These are phyloP conservation scores for Exserohilum rostratum DNA, from an alignment of 2,329 filamentous ascomycete species.

Conservation along the genomic window DNA sequence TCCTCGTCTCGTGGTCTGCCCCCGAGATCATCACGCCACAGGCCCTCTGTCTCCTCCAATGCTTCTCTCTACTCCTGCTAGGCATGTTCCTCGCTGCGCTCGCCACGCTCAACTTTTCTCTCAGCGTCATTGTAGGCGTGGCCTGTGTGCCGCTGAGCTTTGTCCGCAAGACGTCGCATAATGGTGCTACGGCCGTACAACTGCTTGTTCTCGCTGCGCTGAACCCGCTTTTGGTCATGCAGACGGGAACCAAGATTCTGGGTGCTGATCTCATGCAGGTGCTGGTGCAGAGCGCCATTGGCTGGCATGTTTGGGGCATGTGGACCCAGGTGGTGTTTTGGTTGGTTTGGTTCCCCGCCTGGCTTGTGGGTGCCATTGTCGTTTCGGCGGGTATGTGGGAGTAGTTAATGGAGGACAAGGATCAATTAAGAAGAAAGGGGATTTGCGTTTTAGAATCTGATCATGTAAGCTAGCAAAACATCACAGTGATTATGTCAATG, in stretches of 20 bases:
- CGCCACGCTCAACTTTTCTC: conserved; percentile 93
- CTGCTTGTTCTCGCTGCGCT: conserved; percentile 33
- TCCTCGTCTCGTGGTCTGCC: conserved; percentile 25
- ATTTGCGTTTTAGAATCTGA: not conserved
- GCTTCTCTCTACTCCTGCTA: conserved; percentile 88
- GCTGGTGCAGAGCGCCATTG: conserved; percentile 76
- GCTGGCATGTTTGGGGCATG: conserved; percentile 87
- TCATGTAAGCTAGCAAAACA: not conserved
- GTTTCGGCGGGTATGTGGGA: conserved; percentile 34
- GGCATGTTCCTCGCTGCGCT: conserved; percentile 92
- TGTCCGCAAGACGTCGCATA: conserved; percentile 49
- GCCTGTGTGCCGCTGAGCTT: conserved; percentile 82
- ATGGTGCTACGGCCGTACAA: conserved; percentile 15
- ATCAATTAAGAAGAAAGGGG: not conserved
- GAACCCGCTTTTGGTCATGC: conserved; percentile 43
- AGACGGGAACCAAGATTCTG: conserved; percentile 30
- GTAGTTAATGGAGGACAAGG: not conserved
- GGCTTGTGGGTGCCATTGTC: conserved; percentile 65
- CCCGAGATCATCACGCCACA: conserved; percentile 64
- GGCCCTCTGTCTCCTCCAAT: conserved; percentile 80
- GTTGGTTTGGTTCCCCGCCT: conserved; percentile 95
- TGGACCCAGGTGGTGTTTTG: conserved; percentile 90
- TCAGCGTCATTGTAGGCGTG: conserved; percentile 83
- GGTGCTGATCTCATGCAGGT: conserved; percentile 58
- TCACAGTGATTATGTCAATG: not conserved